Percentiles rank a stretch among this genome's conserved stretches.
These are phyloP conservation scores for Verticillium isaacii DNA, from an alignment of 2,329 filamentous ascomycete species.

Conservation along the genomic window DNA sequence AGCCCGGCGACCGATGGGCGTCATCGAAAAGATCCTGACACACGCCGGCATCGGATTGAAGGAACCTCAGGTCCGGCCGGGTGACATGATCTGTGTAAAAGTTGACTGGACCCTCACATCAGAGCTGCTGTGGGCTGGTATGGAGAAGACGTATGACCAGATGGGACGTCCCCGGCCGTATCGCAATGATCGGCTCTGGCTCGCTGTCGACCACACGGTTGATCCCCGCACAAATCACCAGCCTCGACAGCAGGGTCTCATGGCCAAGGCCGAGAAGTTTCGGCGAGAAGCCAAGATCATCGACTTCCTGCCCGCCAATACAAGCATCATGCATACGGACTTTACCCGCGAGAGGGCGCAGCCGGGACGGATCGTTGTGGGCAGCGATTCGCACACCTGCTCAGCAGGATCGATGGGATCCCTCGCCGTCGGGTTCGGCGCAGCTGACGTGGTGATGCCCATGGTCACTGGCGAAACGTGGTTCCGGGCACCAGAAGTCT, in stretches of 20 bases:
- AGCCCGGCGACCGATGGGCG: conserved; percentile 27
- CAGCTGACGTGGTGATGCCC: conserved; percentile 37
- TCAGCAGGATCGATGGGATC: conserved; percentile 34
- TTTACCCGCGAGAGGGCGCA: conserved; percentile 37
- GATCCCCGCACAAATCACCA: conserved; percentile 25
- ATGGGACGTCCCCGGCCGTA: conserved; percentile 37
- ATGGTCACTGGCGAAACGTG: conserved; percentile 41
- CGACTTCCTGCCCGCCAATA: not conserved
- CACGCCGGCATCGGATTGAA: conserved; percentile 28
- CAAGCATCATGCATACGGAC: conserved; percentile 29
- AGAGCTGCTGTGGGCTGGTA: conserved; percentile 35
- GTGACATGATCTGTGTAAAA: conserved; percentile 32
- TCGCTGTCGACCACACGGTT: conserved; percentile 43
- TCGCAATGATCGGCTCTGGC: conserved; percentile 45
- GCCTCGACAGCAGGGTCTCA: not conserved
- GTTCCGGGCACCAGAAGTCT: conserved; percentile 38
- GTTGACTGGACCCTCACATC: conserved; percentile 42
- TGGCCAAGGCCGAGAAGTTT: conserved; percentile 1
- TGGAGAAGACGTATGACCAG: conserved; percentile 33
- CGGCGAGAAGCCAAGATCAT: not conserved
- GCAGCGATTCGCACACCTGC: conserved; percentile 41
- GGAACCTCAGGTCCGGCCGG: conserved; percentile 24
- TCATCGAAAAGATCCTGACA: conserved; percentile 38
- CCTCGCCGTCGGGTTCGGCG: conserved; percentile 39
- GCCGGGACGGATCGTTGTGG: conserved; percentile 37